phyloP scores from a whole-genome alignment of 75 land plant species.

The Cunninghamia lanceolata region DNA sequence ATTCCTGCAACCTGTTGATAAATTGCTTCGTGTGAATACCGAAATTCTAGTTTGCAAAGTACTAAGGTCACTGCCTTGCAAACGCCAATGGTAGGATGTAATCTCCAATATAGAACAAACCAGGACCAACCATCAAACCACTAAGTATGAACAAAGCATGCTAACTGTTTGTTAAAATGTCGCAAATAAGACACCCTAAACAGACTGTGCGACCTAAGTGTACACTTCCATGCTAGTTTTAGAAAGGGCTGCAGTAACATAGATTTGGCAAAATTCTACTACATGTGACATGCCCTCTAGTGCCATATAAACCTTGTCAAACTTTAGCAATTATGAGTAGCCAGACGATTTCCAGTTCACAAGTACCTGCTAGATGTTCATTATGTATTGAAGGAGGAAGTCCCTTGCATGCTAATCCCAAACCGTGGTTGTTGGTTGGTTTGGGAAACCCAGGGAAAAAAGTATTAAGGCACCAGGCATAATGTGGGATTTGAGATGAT shows the following conservation, averaged over 20 bases:
- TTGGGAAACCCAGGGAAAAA: slow-evolving; percentile 87
- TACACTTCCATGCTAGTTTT: too few species aligned
- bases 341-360: slow-evolving; percentile 2
- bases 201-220: too few species aligned
- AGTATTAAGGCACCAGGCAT: slow-evolving; percentile 87
- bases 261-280: slow-evolving; percentile 1
- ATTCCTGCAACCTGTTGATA: too few species aligned
- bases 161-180: too few species aligned
- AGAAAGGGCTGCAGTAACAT: not conserved
- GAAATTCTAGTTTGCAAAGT: too few species aligned
- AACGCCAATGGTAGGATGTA: too few species aligned
- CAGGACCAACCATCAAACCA: too few species aligned
- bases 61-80: too few species aligned
- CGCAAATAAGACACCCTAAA: too few species aligned
- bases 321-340: not conserved
- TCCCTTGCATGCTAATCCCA: not conserved
- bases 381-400: not conserved
- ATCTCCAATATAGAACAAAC: too few species aligned
- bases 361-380: not conserved
- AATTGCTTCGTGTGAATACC: too few species aligned
- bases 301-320: not conserved
- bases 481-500: slow-evolving; percentile 99
- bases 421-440: slow-evolving; percentile 84
- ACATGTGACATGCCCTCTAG: not conserved
- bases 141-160: too few species aligned